Evolutionary conservation across 148 eudicot genomes (phyloP).

Genomic region (Fagopyrum tataricum): DNA sequence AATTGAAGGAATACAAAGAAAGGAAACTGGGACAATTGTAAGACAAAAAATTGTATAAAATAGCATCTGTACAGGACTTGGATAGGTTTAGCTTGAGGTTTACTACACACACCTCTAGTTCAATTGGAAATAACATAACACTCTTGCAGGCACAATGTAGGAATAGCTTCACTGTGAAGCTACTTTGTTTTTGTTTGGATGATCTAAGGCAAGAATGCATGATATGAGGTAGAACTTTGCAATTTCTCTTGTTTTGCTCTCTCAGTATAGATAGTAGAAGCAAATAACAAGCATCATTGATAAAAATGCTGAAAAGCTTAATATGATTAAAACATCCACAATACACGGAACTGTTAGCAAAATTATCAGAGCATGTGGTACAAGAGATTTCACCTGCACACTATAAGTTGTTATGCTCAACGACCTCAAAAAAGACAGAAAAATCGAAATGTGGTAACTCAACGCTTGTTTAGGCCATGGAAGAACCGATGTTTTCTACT

Average conservation of each 20-base stretch:
- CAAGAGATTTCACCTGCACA: background rate
- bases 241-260: background rate
- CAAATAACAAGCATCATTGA: background rate
- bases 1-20: slow-evolving; percentile 57
- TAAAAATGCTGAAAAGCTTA: background rate
- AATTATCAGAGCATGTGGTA: background rate
- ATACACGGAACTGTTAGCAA: background rate
- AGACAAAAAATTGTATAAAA: background rate
- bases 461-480: slow-evolving; percentile 66
- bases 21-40: background rate
- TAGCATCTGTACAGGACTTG: background rate
- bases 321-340: background rate
- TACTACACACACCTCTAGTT: background rate
- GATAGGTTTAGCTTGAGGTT: background rate
- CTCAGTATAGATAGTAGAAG: background rate
- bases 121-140: background rate
- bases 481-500: slow-evolving; percentile 86
- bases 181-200: slow-evolving; percentile 3
- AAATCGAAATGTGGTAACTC: background rate
- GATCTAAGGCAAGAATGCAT: too few relatives aligned
- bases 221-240: background rate
- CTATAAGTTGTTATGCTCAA: background rate
- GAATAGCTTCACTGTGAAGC: slow-evolving; percentile 3
- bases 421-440: background rate
- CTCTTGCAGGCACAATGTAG: background rate